Evolutionary conservation across 2,329 filamentous ascomycete species (phyloP).

Genomic region (Cercospora sp.): DNA sequence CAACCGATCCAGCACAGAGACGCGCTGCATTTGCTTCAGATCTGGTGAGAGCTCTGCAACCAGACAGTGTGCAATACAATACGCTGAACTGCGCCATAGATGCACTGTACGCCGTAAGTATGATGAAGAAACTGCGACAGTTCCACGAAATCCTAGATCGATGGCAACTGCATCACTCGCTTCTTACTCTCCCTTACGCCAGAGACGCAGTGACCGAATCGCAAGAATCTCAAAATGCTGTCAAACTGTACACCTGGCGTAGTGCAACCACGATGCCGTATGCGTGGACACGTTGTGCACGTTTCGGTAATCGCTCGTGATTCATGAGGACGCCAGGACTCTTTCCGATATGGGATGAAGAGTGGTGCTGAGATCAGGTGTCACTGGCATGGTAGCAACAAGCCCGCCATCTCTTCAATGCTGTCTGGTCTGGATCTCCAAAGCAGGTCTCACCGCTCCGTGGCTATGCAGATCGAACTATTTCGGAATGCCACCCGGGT

Average conservation of each 20-base stretch:
- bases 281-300: background rate
- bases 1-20: background rate
- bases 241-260: background rate
- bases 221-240: background rate
- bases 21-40: background rate
- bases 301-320: background rate
- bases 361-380: background rate
- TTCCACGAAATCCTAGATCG: background rate
- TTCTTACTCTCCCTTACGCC: background rate
- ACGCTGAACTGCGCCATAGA: background rate
- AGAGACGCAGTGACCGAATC: background rate
- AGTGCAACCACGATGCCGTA: background rate
- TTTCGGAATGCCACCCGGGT: background rate
- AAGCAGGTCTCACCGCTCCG: constrained; percentile 3
- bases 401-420: background rate
- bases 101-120: background rate
- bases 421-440: background rate
- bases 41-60: background rate
- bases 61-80: background rate
- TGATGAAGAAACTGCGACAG: background rate
- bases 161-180: background rate
- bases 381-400: background rate
- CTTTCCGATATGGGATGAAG: background rate
- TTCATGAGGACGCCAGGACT: background rate
- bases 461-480: constrained; percentile 2